phyloP scores from a whole-genome alignment of 2,329 filamentous ascomycete genomes.

The Colletotrichum sp. region DNA sequence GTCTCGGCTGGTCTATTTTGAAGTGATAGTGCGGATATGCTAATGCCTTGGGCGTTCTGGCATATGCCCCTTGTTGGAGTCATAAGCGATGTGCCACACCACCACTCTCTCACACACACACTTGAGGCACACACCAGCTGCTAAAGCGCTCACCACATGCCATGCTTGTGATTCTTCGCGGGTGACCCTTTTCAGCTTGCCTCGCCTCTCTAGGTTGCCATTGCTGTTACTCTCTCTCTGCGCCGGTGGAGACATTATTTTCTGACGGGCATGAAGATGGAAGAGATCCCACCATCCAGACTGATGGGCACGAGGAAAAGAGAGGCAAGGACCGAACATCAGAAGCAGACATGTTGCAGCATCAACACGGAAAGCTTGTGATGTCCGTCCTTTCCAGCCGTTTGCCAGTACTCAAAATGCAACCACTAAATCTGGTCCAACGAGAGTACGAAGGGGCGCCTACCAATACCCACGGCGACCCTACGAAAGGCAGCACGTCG shows the following conservation, averaged over 20 bases:
- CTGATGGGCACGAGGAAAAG: neutral
- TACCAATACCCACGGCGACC: neutral
- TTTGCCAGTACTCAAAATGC: neutral
- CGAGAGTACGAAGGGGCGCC: neutral
- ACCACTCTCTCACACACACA: neutral
- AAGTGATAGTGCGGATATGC: neutral
- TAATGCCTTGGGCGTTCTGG: neutral
- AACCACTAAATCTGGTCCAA: neutral
- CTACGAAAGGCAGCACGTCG: neutral
- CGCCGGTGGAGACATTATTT: neutral
- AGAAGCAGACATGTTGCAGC: neutral
- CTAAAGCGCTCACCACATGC: neutral
- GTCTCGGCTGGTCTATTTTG: neutral
- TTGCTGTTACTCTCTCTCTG: neutral
- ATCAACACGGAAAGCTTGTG: neutral
- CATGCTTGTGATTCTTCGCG: constrained; percentile 2
- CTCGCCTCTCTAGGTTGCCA: neutral
- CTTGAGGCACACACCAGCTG: neutral
- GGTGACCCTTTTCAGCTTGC: neutral
- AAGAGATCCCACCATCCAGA: constrained; percentile 2
- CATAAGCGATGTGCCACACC: neutral
- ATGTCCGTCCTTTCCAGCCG: neutral
- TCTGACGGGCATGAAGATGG: neutral
- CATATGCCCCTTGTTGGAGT: neutral
- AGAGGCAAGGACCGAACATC: neutral